Percentiles rank a stretch among this genome's conserved stretches.
phyloP scores from a whole-genome alignment of 495 filamentous ascomycete genomes.

The Pyrenula massariospora region DNA sequence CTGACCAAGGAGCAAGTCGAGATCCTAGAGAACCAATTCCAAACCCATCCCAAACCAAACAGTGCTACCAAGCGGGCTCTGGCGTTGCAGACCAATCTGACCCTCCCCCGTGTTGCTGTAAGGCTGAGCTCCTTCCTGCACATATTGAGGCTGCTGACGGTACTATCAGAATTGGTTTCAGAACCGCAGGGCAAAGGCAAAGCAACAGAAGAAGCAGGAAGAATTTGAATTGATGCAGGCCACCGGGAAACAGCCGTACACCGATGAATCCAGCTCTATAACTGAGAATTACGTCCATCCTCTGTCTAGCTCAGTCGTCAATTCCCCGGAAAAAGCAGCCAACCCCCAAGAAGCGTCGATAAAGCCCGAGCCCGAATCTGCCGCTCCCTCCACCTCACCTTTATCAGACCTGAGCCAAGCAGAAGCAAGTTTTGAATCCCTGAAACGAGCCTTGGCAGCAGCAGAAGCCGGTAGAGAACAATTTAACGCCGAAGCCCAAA shows the following conservation, averaged over 20 bases:
- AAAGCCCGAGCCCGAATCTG: background rate
- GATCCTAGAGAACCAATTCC: constrained; percentile 61
- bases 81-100: constrained; percentile 59
- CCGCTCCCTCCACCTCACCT: background rate
- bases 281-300: constrained; percentile 7
- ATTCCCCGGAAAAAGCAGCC: constrained; percentile 14
- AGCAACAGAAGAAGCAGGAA: constrained; percentile 62
- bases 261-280: constrained; percentile 13
- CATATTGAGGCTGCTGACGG: constrained; percentile 3
- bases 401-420: background rate
- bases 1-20: constrained; percentile 77
- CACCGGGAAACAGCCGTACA: constrained; percentile 36
- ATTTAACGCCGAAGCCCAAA: background rate
- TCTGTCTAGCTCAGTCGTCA: constrained; percentile 24
- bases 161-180: constrained; percentile 75
- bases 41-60: constrained; percentile 65
- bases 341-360: constrained; percentile 21
- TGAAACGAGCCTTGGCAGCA: background rate
- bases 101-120: constrained; percentile 67
- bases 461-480: background rate
- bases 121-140: constrained; percentile 16
- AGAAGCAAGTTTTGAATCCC: background rate
- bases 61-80: constrained; percentile 65
- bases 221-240: constrained; percentile 46
- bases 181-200: constrained; percentile 74